Base-by-base conservation (phyloP, 495 filamentous ascomycete genomes). In the Penicillium ucsense region DNA sequence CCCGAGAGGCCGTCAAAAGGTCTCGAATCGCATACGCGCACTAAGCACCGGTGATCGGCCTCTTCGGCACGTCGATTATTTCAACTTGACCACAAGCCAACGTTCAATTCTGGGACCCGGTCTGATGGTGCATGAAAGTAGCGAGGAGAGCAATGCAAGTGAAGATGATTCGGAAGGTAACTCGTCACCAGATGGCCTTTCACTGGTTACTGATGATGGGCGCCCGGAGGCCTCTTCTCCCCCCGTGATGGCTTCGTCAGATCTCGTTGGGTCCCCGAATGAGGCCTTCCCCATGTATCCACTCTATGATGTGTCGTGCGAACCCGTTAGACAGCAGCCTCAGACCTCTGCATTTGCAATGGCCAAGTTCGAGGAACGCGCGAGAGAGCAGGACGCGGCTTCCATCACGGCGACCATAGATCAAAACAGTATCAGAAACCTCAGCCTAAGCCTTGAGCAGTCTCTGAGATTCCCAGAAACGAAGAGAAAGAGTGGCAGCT, bases 341-440 rank as follows among this genome's bases (percentile, higher is more conserved):
- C 47, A 47, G 9, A 73, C 60, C 12, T 74, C 75, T 0, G 64
- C 57, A 38, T 66, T 65, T 40, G 75, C 75, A 27, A 78, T 77
- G 53, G 51, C 62, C 38, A 60, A 65, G 11, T 78, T 61, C 32
- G 54, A 73, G 28, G 64, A 57, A 48, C 70, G 67, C 6, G 68
- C 69, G 4, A 57, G 43, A 28, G 71, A 77, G 35, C 46, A 71
- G 31, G 75, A 78, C 37, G 72, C 65, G 8, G 51, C 62, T 31
- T 89, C 86, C 4, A 73, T 82, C 38, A 73, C 77, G 28, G 85
- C 85, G 27, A 90, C 86, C 3, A 59, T 75, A 3, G 85, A 88
- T 43, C 64, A 79, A 41, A 76, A 83, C 35, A 78, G 74, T 29
- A 66, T 86, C 34, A 65, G 72, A 27, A 73, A 76, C 34, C 54